Conservation (phyloP, 2,329 filamentous ascomycete genomes). For the Chrysosporium keratinophilum region DNA sequence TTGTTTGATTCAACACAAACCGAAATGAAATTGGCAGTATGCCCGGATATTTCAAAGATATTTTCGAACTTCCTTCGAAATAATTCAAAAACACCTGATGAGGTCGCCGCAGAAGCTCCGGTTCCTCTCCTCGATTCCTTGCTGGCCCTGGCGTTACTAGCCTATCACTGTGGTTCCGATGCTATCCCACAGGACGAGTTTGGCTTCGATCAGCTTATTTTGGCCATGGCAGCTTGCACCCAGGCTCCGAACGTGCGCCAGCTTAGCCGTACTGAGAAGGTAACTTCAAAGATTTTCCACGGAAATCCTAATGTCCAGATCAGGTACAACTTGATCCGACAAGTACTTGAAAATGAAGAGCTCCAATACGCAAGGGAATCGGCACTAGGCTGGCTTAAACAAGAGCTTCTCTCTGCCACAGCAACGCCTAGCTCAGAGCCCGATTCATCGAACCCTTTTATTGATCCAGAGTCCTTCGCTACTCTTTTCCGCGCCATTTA, state of each 20-base stretch:
- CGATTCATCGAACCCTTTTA: slow-evolving; percentile 22
- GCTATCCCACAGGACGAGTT: slow-evolving; percentile 41
- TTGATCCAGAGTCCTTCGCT: slow-evolving; percentile 29
- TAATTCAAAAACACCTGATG: slow-evolving; percentile 31
- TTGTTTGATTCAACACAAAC: slow-evolving; percentile 38
- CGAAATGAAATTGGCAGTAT: slow-evolving; percentile 37
- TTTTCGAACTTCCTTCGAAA: slow-evolving; percentile 42
- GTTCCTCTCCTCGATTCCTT: slow-evolving; percentile 47
- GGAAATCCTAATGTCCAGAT: slow-evolving; percentile 44
- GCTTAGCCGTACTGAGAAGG: slow-evolving; percentile 30
- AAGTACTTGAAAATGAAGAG: slow-evolving; percentile 45
- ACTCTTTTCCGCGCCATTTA: slow-evolving; percentile 43
- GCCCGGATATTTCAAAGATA: slow-evolving; percentile 44
- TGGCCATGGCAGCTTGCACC: slow-evolving; percentile 35
- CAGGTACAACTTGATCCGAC: slow-evolving; percentile 45
- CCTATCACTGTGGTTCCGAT: slow-evolving; percentile 29
- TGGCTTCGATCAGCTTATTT: slow-evolving; percentile 44
- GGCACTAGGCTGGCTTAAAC: slow-evolving; percentile 51
- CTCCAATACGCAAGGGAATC: slow-evolving; percentile 47
- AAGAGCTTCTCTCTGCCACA: slow-evolving; percentile 43
- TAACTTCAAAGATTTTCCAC: slow-evolving; percentile 35
- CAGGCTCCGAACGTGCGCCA: slow-evolving; percentile 23
- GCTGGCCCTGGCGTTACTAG: slow-evolving; percentile 43
- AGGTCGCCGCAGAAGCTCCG: slow-evolving; percentile 22
- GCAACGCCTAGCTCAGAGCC: neutral